phyloP scores from a whole-genome alignment of 106 monocot genomes.

The Acorus calamus region DNA sequence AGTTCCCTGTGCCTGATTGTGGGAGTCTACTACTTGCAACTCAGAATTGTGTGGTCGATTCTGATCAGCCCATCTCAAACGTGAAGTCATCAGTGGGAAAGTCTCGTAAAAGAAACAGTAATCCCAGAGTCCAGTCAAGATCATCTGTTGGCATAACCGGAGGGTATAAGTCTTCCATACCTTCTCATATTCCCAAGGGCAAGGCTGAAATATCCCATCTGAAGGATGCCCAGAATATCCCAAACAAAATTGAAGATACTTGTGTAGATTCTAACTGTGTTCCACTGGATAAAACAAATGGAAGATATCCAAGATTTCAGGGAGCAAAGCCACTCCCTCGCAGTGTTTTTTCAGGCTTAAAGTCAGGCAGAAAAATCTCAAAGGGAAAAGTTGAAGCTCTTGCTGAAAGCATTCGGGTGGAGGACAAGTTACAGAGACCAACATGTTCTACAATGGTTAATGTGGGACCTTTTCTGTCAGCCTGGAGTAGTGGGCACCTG shows the following conservation, averaged over 20 bases:
- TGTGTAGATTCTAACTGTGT: conserved; percentile 4
- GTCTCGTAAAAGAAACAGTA: conserved; percentile 12
- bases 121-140: conserved; percentile 18
- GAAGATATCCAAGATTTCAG: background rate
- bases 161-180: conserved; percentile 11
- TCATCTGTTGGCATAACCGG: conserved; percentile 8
- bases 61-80: conserved; percentile 9
- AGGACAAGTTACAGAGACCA: conserved; percentile 24
- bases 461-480: conserved; percentile 6
- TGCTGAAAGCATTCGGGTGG: conserved; percentile 1
- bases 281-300: conserved; percentile 7
- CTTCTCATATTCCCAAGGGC: conserved; percentile 4
- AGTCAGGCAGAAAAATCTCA: conserved; percentile 7
- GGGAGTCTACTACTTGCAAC: conserved; percentile 11
- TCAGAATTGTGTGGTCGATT: conserved; percentile 10
- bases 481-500: conserved; percentile 18
- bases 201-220: conserved; percentile 5
- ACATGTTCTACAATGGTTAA: conserved; percentile 17
- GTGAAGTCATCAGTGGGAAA: conserved; percentile 26
- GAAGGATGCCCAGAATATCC: conserved; percentile 23
- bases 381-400: background rate
- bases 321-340: background rate
- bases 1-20: conserved; percentile 8
- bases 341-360: conserved; percentile 11
- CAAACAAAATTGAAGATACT: conserved; percentile 4